Base-by-base conservation (phyloP, 331 rosid genomes). In the Saraca asoca region DNA sequence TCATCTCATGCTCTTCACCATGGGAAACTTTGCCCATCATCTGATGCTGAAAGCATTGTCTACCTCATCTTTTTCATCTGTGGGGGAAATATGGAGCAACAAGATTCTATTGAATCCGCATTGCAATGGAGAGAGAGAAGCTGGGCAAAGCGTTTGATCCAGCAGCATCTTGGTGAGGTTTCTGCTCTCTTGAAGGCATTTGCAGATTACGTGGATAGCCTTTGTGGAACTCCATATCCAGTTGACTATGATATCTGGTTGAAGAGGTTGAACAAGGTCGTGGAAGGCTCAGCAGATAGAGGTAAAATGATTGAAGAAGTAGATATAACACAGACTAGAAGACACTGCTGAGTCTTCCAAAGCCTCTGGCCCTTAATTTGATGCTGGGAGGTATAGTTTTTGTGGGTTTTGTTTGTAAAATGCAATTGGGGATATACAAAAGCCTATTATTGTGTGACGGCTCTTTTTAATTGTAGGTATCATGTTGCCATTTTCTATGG, bases 171-270 rank as follows among this genome's bases (percentile, higher is more conserved):
- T 0, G 96, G 96, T 10, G 79, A 84, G 68, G 87, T 82, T 71
- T 89, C 96, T 56, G 78, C 93, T 19, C 62, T 89, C 2, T 76
- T 89, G 51, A 89, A 89, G 72, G 96, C 91, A 56, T 89, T 89
- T 77, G 96, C 96, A 7, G 96, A 89, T 55, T 89, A 89, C 62
- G 96, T 86, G 44, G 96, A 89, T 70, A 89, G 96, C 54, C 88
- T 86, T 33, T 89, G 88, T 54, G 96, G 96, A 64, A 89, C 96
- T 5, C 93, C 93, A 15, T 89, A 89, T 58, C 84, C 84, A 12
- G 79, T 89, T 15, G 93, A 89, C 78, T 79, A 89, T 51, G 91
- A 80, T 58, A 80, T 86, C 51, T 89, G 96, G 96, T 53, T 89
- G 31, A 86, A 84, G 56, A 89, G 96, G 80, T 77, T 89, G 83